Evolutionary conservation across 2,329 filamentous ascomycete genomes (phyloP), one percentile per base, ranked within the genome.

Genomic region (Parascedosporium putredinis): DNA sequence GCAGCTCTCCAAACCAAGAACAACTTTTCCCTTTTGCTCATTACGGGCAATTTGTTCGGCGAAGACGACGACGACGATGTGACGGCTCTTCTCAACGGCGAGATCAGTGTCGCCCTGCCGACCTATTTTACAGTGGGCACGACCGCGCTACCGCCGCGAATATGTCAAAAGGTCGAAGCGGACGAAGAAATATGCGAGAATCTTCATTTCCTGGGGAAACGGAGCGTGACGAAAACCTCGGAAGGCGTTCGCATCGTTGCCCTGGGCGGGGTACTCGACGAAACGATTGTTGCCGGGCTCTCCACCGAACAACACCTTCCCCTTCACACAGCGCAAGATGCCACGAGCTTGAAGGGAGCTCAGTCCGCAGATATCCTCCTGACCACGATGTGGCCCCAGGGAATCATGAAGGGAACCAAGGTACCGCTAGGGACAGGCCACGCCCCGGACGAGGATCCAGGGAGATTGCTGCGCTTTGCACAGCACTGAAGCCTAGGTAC

Each of bases 111-210:
- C 4, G 83, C 90, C 3, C 70, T 97, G 1, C 83, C 90, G 1
- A 94, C 86, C 7, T 98, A 98, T 68, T 98, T 97, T 63, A 88
- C 87, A 2, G 74, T 95, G 53, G 89, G 87, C 56, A 81, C 73
- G 33, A 74, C 74, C 44, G 69, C 83, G n/a, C 72, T 98, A 5
- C 93, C 93, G 0, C 65, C 73, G 3, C 68, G 72, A 25, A 78
- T 96, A 20, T 71, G 85, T 18, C 78, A 86, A 59, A 89, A 82
- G 62, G 75, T 97, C 48, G 77, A 88, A 60, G 76, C 77, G 29
- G 79, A 85, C 54, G 83, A 82, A 59, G 79, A 83, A 57, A 75
- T 98, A 16, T 95, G 89, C 62, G 76, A 84, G n/a, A 97, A 98
- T 62, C 77, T 98, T 9, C 87, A 88, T 66, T 95, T 85, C 59